Evolutionary conservation across 2,329 filamentous ascomycete species (phyloP).

Genomic region (Hypoxylon sp.): DNA sequence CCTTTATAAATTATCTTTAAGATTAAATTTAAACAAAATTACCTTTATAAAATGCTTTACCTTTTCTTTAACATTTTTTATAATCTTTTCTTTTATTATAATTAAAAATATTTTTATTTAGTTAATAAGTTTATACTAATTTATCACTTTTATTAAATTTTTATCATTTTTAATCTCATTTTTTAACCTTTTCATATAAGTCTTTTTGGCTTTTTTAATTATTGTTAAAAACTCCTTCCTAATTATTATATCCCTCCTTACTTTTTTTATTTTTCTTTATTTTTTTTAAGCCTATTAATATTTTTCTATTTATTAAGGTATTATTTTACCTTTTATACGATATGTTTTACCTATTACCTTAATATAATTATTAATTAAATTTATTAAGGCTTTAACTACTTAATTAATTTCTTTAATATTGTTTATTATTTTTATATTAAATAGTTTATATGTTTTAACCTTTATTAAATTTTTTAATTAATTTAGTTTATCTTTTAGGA

Average conservation of each 20-base stretch:
- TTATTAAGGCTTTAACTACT: constrained; percentile 1
- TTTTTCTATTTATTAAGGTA: constrained; percentile 3
- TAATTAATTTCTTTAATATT: not conserved
- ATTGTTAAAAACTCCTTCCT: constrained; percentile 11
- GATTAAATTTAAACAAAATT: too few relatives aligned
- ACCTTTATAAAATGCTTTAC: too few relatives aligned
- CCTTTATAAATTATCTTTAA: not conserved
- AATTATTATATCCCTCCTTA: not conserved
- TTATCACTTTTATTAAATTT: constrained; percentile 16
- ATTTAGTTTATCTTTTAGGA: constrained; percentile 17
- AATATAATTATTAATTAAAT: constrained; percentile 12
- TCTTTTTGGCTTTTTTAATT: not conserved
- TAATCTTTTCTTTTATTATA: not conserved
- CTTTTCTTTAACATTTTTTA: too few relatives aligned
- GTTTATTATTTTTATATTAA: constrained; percentile 6
- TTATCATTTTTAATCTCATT: constrained; percentile 13
- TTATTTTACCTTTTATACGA: constrained; percentile 8
- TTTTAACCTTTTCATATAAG: constrained; percentile 3
- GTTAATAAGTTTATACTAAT: constrained; percentile 11
- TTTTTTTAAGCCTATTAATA: constrained; percentile 10
- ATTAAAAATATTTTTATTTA: constrained; percentile 7
- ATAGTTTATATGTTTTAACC: constrained; percentile 12
- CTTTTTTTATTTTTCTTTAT: constrained; percentile 5
- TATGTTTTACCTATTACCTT: constrained; percentile 10
- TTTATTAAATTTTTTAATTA: constrained; percentile 19